A percentile compares a stretch with the other conserved stretches of the same genome.
Evolutionary conservation across 106 monocot genomes (phyloP).

Genomic region (Acorus gramineus): DNA sequence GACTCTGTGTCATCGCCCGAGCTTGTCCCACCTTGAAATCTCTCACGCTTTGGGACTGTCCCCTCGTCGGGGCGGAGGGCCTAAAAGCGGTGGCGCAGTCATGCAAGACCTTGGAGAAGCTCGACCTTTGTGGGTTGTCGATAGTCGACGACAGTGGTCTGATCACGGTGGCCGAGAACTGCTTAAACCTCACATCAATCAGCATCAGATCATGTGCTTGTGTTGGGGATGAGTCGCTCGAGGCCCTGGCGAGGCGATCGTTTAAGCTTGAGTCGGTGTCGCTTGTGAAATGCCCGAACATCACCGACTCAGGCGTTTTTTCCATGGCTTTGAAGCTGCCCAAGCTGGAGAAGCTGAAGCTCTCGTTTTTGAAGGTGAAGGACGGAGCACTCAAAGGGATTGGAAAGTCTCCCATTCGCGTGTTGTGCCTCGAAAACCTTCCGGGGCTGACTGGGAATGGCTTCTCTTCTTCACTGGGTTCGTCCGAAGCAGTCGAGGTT

Average conservation of each 20-base stretch:
- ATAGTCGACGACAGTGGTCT: conserved; percentile 7
- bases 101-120: conserved; percentile 1
- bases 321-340: conserved; percentile 9
- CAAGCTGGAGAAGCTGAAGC: conserved; percentile 5
- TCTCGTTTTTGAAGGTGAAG: conserved; percentile 6
- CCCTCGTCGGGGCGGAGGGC: background rate
- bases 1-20: conserved; percentile 4
- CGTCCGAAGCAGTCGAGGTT: background rate
- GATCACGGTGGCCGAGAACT: conserved; percentile 7
- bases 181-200: conserved; percentile 10
- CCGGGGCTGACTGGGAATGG: conserved; percentile 6
- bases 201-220: conserved; percentile 7
- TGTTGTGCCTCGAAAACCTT: conserved; percentile 8
- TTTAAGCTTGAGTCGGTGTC: conserved; percentile 10
- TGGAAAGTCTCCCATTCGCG: background rate
- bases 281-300: conserved; percentile 9
- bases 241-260: conserved; percentile 8
- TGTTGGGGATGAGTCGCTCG: conserved; percentile 9
- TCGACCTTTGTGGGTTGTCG: background rate
- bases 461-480: conserved; percentile 2
- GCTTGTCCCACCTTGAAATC: background rate
- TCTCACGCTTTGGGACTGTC: conserved; percentile 12
- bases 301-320: conserved; percentile 8
- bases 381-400: conserved; percentile 12
- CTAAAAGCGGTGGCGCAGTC: conserved; percentile 2